Evolutionary conservation across 148 eudicot genomes (phyloP), one percentile per base, ranked within the genome.

Genomic region (Vaccinium macrocarpon): DNA sequence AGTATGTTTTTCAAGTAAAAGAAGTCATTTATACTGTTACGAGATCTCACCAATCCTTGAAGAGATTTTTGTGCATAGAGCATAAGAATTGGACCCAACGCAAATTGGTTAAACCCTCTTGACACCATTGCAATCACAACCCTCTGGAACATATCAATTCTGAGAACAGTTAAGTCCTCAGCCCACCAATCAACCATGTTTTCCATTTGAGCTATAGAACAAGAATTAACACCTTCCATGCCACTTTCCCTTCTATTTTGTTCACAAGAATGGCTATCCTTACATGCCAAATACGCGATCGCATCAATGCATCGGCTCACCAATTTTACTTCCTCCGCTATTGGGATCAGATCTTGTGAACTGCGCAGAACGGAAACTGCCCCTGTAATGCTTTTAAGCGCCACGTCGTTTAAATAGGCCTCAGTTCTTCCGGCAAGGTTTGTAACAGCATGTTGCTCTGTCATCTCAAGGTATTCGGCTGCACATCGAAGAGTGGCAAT

Each of bases 111-210:
- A 80, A 95, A 91, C 53, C 98, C 99, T 90, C 98, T 93, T 7
- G 94, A 92, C 56, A 91, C 83, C 94, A 95, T 89, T 66, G 99
- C 98, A 76, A 92, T 89, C 16, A 93, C 56, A 79, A 95, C 93
- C 80, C 98, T 84, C 81, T 94, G 96, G 87, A 97, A 97, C 83
- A 95, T 86, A 88, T 93, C 95, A 79, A 95, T 92, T 84, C 94
- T 91, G 29, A 97, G 93, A 75, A 86, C 85, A 32, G 91, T 85
- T 49, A 97, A 83, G 88, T 97, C 98, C 85, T 95, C 99, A 72
- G 96, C 97, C 99, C 99, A 97, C 98, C 98, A 95, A 82, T 97
- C 94, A 38, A 88, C 94, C 25, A 86, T 84, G 42, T 91, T 89
- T 82, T 88, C 94, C 79, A 85, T 88, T 72, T 86, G 89, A 87